These are phyloP conservation scores for Saksenaea oblongispora DNA, from an alignment of 371 early-diverging fungal genomes.

Conservation along the genomic window DNA sequence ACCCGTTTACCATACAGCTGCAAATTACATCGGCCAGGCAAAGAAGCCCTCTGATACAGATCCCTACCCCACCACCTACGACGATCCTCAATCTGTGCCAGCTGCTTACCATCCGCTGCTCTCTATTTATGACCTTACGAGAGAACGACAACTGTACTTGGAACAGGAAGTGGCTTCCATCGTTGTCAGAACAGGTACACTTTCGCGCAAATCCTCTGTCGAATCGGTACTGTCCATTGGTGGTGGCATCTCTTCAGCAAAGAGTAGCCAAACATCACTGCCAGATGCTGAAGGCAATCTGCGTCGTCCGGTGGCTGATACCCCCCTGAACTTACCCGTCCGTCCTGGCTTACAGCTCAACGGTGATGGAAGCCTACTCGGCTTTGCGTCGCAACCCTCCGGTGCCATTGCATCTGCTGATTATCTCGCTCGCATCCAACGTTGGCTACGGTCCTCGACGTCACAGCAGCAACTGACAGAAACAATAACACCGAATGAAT, in stretches of 20 bases:
- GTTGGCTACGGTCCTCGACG: constrained; percentile 46
- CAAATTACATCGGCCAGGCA: constrained; percentile 9
- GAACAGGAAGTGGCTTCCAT: constrained; percentile 20
- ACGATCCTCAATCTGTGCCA: constrained; percentile 49
- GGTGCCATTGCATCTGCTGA: constrained; percentile 36
- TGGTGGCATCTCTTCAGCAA: constrained; percentile 30
- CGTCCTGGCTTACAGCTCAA: constrained; percentile 17
- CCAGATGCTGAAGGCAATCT: constrained; percentile 15
- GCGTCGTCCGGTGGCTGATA: constrained; percentile 1
- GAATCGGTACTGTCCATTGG: constrained; percentile 29
- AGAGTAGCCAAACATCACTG: constrained; percentile 41
- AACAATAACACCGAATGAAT: constrained; percentile 1
- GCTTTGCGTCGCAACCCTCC: constrained; percentile 31
- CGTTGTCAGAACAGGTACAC: constrained; percentile 7
- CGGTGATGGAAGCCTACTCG: constrained; percentile 22
- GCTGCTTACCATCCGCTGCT: constrained; percentile 68
- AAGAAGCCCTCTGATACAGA: background rate
- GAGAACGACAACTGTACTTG: constrained; percentile 70
- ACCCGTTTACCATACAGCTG: constrained; percentile 22
- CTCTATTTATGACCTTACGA: constrained; percentile 84
- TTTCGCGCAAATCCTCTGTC: constrained; percentile 41
- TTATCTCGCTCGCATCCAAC: constrained; percentile 42
- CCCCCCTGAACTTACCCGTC: constrained; percentile 14
- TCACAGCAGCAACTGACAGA: constrained; percentile 38
- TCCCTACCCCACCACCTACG: constrained; percentile 18